Evolutionary conservation across 1,284 basidiomycete species (phyloP), one percentile per base, ranked within the genome.

Genomic region (Heterobasidion occidentale): DNA sequence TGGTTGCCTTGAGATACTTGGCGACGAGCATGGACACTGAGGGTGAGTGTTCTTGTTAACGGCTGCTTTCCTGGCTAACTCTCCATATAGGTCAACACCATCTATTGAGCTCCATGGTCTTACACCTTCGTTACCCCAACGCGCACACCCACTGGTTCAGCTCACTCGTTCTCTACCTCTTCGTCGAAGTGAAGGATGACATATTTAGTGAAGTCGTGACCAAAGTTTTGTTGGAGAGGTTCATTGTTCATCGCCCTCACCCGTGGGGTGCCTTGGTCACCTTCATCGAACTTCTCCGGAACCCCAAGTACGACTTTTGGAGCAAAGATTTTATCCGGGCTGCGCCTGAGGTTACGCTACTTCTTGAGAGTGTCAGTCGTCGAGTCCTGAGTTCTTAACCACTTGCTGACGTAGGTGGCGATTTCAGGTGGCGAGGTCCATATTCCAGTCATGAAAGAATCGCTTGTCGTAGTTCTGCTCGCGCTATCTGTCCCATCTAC

Each of bases 111-210:
- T 87, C 94, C 17, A 88, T 94, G 66, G 88, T 94, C 42, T 84
- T 97, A 66, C 96, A 99, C 71, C 78, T 99, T 59, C 92, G 97
- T 65, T 95, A 93, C 78, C 93, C 94, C 36, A 94, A 94, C 65
- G 92, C 93, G n/a, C 94, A 96, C 74, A 98, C 94, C 53, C 88
- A 92, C 70, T 98, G 94, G 92, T 98, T 95, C 78, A 90, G 89
- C 69, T 88, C 84, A 49, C 79, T 98, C 60, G 74, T 98, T 58
- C 80, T 98, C 51, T 81, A 94, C 70, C 82, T 97, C 47, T 99
- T 98, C 74, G 67, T 77, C 48, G 85, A 92, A 64, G 78, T 87
- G 54, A 79, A 83, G 64, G 82, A 84, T 59, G 88, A 90, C 53
- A 80, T 80, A 46, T 90, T 97, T 74, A 83, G 88, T 62, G 96